These are phyloP conservation scores for Phaseolus coccineus DNA, from an alignment of 331 rosid genomes.

Conservation along the genomic window DNA sequence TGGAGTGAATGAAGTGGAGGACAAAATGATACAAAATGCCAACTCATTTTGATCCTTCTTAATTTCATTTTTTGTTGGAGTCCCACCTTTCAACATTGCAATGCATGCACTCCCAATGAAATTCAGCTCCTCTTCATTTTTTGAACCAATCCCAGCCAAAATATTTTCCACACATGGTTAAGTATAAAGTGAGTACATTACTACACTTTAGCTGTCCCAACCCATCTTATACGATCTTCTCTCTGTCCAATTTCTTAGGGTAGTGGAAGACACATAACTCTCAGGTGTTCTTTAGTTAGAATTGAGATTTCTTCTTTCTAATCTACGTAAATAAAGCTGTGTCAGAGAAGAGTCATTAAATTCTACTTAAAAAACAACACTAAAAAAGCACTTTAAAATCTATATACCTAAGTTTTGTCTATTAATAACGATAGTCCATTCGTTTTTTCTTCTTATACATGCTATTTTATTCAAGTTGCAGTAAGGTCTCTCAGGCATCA, in stretches of 20 bases:
- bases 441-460: no score
- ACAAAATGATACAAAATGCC: conserved; percentile 59
- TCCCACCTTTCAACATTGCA: conserved; percentile 38
- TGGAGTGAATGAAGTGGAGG: conserved; percentile 48
- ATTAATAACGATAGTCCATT: no score
- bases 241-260: not conserved
- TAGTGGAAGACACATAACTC: not conserved
- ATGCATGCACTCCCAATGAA: conserved; percentile 40
- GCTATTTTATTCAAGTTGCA: no score
- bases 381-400: no score
- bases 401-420: no score
- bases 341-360: no score
- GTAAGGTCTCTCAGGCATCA: no score
- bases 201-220: not conserved
- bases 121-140: not conserved
- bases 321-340: no score
- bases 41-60: conserved; percentile 45
- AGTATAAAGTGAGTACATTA: not conserved
- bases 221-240: not conserved
- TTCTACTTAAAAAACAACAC: no score
- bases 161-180: not conserved
- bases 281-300: no score
- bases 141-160: not conserved
- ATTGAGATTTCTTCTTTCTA: no score
- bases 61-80: conserved; percentile 40